A percentile compares a stretch with the other conserved stretches of the same genome.
Conservation (phyloP, 192 early-diverging fungal genomes). For the Coemansia sp. region DNA sequence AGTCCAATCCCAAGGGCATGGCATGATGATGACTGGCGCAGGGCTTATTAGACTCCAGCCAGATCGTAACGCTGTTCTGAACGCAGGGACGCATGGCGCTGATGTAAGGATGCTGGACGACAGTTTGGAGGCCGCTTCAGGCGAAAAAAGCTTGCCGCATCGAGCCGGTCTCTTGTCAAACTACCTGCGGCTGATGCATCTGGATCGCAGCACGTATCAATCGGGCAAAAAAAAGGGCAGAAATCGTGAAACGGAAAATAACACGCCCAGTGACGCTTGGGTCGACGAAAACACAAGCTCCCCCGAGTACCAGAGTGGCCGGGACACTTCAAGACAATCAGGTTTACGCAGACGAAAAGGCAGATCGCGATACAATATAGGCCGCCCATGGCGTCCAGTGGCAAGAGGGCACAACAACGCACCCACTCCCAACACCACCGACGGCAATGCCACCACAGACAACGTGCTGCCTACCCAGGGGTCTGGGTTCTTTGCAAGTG, state of each 20-base stretch:
- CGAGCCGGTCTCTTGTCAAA: slow-evolving; percentile 38
- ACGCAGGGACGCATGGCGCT: slow-evolving; percentile 3
- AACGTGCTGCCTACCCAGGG: slow-evolving; percentile 1
- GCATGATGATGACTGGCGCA: slow-evolving; percentile 22
- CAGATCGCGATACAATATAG: neutral
- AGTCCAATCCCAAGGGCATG: slow-evolving; percentile 3
- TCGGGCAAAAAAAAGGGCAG: neutral
- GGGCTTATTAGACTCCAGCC: slow-evolving; percentile 44
- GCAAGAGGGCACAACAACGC: neutral
- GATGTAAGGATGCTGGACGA: neutral
- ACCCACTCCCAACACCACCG: too few relatives aligned
- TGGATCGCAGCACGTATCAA: slow-evolving; percentile 21
- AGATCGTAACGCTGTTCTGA: slow-evolving; percentile 22
- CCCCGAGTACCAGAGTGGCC: neutral
- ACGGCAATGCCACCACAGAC: neutral
- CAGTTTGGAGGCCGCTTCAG: neutral
- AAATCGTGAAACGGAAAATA: neutral
- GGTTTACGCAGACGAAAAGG: slow-evolving; percentile 10
- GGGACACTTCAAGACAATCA: neutral
- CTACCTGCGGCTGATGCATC: slow-evolving; percentile 36
- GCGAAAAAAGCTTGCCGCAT: neutral
- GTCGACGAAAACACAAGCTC: neutral
- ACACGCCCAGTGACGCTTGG: neutral
- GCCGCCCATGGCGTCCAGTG: slow-evolving; percentile 1
- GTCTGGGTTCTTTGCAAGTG: slow-evolving; percentile 23